Conservation (phyloP, 441 rosid species). For the Aleurites moluccanus region DNA sequence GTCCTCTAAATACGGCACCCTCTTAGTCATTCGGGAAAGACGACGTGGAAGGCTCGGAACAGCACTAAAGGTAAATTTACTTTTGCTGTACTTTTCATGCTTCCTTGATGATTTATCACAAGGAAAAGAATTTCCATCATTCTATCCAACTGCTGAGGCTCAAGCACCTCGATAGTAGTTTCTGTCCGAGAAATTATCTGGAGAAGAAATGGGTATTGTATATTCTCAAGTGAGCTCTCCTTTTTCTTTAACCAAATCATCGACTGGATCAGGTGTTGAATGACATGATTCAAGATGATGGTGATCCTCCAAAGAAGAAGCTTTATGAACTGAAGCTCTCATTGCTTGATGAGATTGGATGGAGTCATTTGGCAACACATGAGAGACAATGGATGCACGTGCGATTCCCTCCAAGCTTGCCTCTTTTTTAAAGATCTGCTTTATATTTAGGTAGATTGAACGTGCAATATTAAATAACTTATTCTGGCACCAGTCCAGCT, state of each 20-base stretch:
- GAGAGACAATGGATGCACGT: constrained; percentile 93
- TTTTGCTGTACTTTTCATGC: neutral
- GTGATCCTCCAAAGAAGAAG: constrained; percentile 77
- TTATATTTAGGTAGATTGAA: too few relatives aligned
- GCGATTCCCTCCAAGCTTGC: constrained; percentile 77
- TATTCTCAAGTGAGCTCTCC: neutral
- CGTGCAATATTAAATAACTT: too few relatives aligned
- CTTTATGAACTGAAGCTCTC: constrained; percentile 70
- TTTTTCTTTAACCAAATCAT: neutral
- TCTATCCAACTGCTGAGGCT: neutral
- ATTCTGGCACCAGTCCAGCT: too few relatives aligned
- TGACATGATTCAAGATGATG: constrained; percentile 75
- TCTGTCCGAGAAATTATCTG: neutral
- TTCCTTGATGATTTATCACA: neutral
- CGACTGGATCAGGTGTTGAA: constrained; percentile 53
- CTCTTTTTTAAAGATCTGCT: constrained; percentile 52
- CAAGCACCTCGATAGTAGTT: neutral
- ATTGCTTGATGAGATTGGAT: constrained; percentile 77
- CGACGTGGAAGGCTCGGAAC: constrained; percentile 72
- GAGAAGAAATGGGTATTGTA: neutral
- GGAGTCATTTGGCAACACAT: constrained; percentile 66
- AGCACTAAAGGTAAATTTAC: constrained; percentile 70
- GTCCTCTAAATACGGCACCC: constrained; percentile 74
- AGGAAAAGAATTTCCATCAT: neutral
- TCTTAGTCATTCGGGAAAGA: constrained; percentile 71